phyloP scores from a whole-genome alignment of 805 yeast species.

The Starmerella bombicola region DNA sequence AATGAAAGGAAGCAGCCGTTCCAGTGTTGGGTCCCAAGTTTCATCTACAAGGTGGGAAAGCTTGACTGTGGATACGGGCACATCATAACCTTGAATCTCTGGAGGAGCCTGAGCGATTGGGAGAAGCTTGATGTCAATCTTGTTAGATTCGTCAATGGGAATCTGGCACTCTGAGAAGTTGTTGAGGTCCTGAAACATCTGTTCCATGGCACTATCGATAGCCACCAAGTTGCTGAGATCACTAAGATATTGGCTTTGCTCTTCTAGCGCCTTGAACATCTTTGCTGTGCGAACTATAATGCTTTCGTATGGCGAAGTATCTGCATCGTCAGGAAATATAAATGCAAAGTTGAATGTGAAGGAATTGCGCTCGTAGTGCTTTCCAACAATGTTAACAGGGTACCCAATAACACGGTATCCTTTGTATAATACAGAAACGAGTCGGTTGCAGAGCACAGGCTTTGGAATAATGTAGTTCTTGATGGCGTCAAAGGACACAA shows the following conservation, averaged over 20 bases:
- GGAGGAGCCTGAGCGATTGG: slow-evolving; percentile 80
- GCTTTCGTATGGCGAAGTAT: slow-evolving; percentile 74
- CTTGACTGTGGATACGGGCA: slow-evolving; percentile 80
- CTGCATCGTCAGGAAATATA: slow-evolving; percentile 72
- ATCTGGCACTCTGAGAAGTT: slow-evolving; percentile 92
- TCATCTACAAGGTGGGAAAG: slow-evolving; percentile 64
- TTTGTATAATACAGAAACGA: slow-evolving; percentile 61
- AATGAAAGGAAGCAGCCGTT: slow-evolving; percentile 70
- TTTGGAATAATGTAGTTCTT: slow-evolving; percentile 91
- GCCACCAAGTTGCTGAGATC: slow-evolving; percentile 35
- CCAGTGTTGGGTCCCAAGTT: slow-evolving; percentile 96
- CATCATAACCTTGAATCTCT: slow-evolving; percentile 64
- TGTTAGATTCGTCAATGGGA: slow-evolving; percentile 78
- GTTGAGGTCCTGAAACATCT: slow-evolving; percentile 86
- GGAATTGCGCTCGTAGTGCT: slow-evolving; percentile 75
- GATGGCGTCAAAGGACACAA: slow-evolving; percentile 71
- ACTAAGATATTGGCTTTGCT: slow-evolving; percentile 69
- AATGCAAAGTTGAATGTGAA: slow-evolving; percentile 89
- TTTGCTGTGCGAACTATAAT: slow-evolving; percentile 72
- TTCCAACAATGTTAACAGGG: slow-evolving; percentile 70
- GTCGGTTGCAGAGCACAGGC: slow-evolving; percentile 73
- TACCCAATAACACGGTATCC: slow-evolving; percentile 67
- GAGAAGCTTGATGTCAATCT: slow-evolving; percentile 85
- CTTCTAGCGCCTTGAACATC: slow-evolving; percentile 83
- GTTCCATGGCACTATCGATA: slow-evolving; percentile 69